Evolutionary conservation across 805 yeast genomes (phyloP), one percentile per base, ranked within the genome.

Genomic region (Yarrowia divulgata): DNA sequence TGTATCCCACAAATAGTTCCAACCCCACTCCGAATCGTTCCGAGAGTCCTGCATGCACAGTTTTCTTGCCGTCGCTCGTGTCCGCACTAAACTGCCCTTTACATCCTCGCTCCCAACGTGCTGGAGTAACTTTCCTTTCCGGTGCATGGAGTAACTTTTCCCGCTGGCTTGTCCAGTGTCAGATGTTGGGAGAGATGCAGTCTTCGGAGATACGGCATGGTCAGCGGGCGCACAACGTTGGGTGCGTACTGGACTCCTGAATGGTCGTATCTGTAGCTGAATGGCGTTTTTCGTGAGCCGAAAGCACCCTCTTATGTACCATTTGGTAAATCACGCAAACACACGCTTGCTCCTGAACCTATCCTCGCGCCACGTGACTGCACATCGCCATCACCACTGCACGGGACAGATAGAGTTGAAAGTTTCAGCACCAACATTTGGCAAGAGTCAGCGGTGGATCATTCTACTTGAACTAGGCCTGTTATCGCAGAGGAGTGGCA

Each of bases 21-120:
- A 2, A 2, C 16, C 16, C 32, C n/a, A 46, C 34, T 12, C 50
- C 42, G 42, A 13, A 39, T 40, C 43, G 16, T 40, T 14, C 40
- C 40, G 40, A 12, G 39, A 9, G 12, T 9, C 12, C 40, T 13
- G 40, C 40, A 23, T 50, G 55, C 55, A 50, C 14, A 4, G 29
- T 23, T 23, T 6, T 16, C 18, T 42, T 6, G 8, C 9, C 29
- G 29, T 23, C 29, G 29, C 18, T n/a, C 45, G 13, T 7, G 39
- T n/a, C 58, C 60, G 60, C 60, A 37, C 34, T 54, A 54, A 54
- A 37, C 34, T 54, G 60, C 60, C 60, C 60, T 54, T 54, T 54
- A 37, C 60, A 19, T 3, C 18, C 60, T 8, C 19, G 18, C 40
- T 45, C 48, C 48, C 23, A 8, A 18, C 29, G 29, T 9, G 34